Conservation (phyloP, 2,329 filamentous ascomycete genomes). For the Zymoseptoria passerinii region DNA sequence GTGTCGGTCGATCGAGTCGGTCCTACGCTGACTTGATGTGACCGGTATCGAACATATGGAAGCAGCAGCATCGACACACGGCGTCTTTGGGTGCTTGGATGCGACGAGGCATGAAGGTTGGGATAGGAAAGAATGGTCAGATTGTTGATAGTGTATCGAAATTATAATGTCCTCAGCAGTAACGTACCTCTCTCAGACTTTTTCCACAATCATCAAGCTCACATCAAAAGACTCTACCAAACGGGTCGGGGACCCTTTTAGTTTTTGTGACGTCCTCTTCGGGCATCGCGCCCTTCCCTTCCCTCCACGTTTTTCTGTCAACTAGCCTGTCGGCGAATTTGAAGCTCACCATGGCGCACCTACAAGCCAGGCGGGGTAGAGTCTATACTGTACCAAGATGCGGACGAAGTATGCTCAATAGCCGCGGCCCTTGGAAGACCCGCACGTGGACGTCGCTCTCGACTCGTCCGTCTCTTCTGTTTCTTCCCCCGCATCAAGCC, state of each 20-base stretch:
- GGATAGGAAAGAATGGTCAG: conserved; percentile 7
- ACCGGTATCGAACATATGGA: not conserved
- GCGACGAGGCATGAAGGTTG: conserved; percentile 7
- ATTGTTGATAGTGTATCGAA: conserved; percentile 13
- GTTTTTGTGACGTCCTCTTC: not conserved
- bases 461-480: not conserved
- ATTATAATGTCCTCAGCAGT: not conserved
- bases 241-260: not conserved
- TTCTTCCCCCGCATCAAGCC: not conserved
- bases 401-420: not conserved
- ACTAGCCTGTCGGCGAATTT: not conserved
- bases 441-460: not conserved
- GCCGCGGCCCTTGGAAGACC: not conserved
- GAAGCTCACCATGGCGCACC: not conserved
- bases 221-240: not conserved
- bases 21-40: not conserved
- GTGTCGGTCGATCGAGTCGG: not conserved
- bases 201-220: not conserved
- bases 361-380: not conserved
- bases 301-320: not conserved
- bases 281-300: no score
- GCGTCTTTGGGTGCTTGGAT: conserved; percentile 6
- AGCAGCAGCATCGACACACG: conserved; percentile 1
- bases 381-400: not conserved
- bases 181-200: not conserved